phyloP scores from a whole-genome alignment of 768 basidiomycete species.

The Calvatia gigantea region DNA sequence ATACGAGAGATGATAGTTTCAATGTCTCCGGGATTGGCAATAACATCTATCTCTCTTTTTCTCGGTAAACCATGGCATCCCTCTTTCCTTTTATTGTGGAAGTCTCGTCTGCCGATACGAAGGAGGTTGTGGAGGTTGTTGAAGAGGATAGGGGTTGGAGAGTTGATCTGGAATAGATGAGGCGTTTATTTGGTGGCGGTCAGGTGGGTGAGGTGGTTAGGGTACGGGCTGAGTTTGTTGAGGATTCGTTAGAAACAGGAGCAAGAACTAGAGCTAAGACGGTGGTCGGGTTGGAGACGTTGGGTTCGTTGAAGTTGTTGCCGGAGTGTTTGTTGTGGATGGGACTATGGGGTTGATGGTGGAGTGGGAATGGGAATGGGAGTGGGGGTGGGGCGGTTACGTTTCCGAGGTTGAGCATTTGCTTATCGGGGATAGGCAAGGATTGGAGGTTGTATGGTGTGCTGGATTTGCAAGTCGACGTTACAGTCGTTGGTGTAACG shows the following conservation, averaged over 20 bases:
- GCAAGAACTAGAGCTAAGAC: not conserved
- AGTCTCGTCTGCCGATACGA: too few species aligned
- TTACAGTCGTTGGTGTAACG: slow-evolving; percentile 9
- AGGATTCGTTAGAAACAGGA: not conserved
- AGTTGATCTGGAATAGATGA: too few species aligned
- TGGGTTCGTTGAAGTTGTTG: slow-evolving; percentile 5
- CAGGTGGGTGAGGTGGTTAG: not conserved
- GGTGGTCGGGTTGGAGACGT: slow-evolving; percentile 7
- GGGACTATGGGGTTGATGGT: too few species aligned
- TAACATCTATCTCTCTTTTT: too few species aligned
- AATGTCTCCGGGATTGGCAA: too few species aligned
- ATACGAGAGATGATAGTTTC: too few species aligned
- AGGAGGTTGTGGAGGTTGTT: too few species aligned
- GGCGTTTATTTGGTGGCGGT: too few species aligned
- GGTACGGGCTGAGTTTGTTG: slow-evolving; percentile 7
- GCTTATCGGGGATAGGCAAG: slow-evolving; percentile 3
- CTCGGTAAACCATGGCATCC: too few species aligned
- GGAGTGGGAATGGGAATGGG: not conserved
- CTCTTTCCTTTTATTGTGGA: too few species aligned
- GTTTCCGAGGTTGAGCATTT: slow-evolving; percentile 4
- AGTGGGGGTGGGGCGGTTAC: not conserved
- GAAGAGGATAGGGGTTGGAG: too few species aligned
- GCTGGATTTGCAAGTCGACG: slow-evolving; percentile 2
- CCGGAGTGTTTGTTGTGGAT: slow-evolving; percentile 10
- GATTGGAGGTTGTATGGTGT: slow-evolving; percentile 10